Evolutionary conservation across 257 asterid species (phyloP).

Genomic region (Capsicum baccatum): DNA sequence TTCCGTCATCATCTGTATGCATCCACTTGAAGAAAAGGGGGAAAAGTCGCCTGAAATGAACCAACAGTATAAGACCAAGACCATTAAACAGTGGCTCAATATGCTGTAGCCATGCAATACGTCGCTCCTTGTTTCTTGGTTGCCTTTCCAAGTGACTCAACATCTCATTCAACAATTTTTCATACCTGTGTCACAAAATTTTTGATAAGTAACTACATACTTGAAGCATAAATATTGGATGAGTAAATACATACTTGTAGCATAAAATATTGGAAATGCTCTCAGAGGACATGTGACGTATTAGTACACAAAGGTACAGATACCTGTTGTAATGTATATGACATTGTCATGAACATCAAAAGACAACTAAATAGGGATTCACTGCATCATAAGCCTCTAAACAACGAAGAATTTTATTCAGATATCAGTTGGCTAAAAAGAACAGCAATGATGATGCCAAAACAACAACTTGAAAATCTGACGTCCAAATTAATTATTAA

Average conservation of each 20-base stretch:
- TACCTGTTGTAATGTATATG: neutral
- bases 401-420: neutral
- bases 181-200: slow-evolving; percentile 59
- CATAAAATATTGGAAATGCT: slow-evolving; percentile 2
- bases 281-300: neutral
- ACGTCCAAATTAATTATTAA: neutral
- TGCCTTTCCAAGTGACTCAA: slow-evolving; percentile 89
- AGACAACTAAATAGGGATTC: slow-evolving; percentile 1
- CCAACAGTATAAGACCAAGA: slow-evolving; percentile 72
- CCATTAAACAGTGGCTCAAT: slow-evolving; percentile 71
- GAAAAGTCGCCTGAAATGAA: slow-evolving; percentile 83
- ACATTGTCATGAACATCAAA: neutral
- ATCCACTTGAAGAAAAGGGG: slow-evolving; percentile 92
- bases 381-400: slow-evolving; percentile 3
- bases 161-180: slow-evolving; percentile 84
- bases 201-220: slow-evolving; percentile 21
- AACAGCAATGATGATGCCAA: neutral
- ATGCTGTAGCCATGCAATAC: slow-evolving; percentile 74
- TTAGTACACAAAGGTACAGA: neutral
- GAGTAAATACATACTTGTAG: slow-evolving; percentile 18
- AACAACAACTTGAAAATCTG: neutral
- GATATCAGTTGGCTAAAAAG: neutral
- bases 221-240: slow-evolving; percentile 1
- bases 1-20: slow-evolving; percentile 90
- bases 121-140: slow-evolving; percentile 85